phyloP scores from a whole-genome alignment of 352 stramenopile species.

The Phytophthora ramorum region DNA sequence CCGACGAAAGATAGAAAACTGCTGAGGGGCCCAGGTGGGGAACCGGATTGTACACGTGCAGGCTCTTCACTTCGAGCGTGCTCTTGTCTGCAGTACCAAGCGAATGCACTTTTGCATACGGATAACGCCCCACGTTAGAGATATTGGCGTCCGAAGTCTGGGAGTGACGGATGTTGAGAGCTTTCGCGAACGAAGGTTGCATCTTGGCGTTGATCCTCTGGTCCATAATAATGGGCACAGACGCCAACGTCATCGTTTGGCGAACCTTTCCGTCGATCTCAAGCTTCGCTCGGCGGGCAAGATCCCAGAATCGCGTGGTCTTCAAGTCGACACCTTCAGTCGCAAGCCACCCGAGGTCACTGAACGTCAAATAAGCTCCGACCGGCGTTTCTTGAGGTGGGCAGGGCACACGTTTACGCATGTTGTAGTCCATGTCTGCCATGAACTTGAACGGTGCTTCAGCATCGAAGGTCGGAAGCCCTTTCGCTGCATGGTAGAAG shows the following conservation, averaged over 20 bases:
- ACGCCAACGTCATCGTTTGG: constrained; percentile 16
- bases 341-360: constrained; percentile 20
- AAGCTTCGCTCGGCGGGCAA: constrained; percentile 43
- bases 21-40: constrained; percentile 29
- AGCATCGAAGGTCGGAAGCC: constrained; percentile 13
- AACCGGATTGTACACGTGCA: constrained; percentile 40
- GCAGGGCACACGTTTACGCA: constrained; percentile 46
- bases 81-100: constrained; percentile 7
- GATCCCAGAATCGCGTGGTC: constrained; percentile 46
- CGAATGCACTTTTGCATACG: constrained; percentile 15
- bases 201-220: constrained; percentile 22
- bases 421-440: constrained; percentile 49
- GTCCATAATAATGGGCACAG: constrained; percentile 23
- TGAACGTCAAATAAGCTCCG: constrained; percentile 39
- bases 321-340: constrained; percentile 34
- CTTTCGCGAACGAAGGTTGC: constrained; percentile 22
- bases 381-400: constrained; percentile 32
- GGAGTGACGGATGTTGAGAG: constrained; percentile 23
- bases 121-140: constrained; percentile 38
- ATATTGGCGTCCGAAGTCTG: constrained; percentile 28
- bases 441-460: constrained; percentile 43
- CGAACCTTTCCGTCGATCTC: constrained; percentile 32
- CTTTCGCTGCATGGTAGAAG: constrained; percentile 31
- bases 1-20: constrained; percentile 34
- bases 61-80: constrained; percentile 24